Evolutionary conservation across 176 grass and related monocot genomes (phyloP), one percentile per base, ranked within the genome.

Genomic region (Raddia guianensis): DNA sequence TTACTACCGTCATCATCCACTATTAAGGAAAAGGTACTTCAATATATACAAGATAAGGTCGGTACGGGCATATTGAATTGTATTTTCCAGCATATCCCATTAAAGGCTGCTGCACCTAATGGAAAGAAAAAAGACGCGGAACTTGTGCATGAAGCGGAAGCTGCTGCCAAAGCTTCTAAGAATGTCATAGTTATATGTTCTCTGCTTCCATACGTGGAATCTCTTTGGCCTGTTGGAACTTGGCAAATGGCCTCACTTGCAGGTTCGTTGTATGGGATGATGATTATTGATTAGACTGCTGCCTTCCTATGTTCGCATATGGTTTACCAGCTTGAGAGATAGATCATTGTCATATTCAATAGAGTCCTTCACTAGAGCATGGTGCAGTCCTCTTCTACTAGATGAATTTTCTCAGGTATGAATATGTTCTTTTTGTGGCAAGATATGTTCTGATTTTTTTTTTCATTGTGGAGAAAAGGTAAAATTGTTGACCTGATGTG

Each of bases 1-100:
- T 87, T 65, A 47, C 56, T 91, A 68, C 80, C 90, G 18, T 72
- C 88, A 78, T 87, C 92, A 34, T 90, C 84, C 61, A 80, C 42
- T 80, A 86, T 70, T 47, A 89, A 88, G 48, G 88, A 86, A 80
- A 90, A 79, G 45, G 49, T 98, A 60, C 83, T 95, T 85, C 70
- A 91, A 66, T 94, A 92, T 72, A 85, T 98, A 75, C 92, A 98
- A 85, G 95, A 98, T 72, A 89, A 81, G 49, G 74, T 89, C 51
- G 93, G 85, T 85, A 80, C 95, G 0, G 74, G 78, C 46, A 91
- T 94, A 87, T 83, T 98, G 83, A 80, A 92, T 67, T 92, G 91
- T 78, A 89, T 98, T 56, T 98, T 98, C 69, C 95, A 98, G 79
- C 92, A 98, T 78, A 95, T 98, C 55, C 92, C 92, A 83, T 49